Percentiles rank a stretch among this genome's conserved stretches.
These are phyloP conservation scores for Coleophoma eucalyptorum DNA, from an alignment of 2,329 filamentous ascomycete species.

Conservation along the genomic window DNA sequence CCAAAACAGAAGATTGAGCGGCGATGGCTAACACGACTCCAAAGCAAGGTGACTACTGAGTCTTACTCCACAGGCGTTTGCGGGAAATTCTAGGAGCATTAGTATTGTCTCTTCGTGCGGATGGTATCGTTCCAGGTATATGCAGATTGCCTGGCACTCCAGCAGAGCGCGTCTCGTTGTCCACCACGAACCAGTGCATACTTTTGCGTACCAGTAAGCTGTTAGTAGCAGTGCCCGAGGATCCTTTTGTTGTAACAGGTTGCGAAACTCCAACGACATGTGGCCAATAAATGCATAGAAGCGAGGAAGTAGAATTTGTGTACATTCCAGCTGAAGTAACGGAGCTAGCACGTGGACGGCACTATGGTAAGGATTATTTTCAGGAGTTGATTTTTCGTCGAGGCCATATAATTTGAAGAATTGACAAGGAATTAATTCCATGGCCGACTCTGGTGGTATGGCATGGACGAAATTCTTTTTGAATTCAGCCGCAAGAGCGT, in stretches of 20 bases:
- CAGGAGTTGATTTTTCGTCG: background rate
- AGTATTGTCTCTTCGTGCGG: no score
- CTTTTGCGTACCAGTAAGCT: background rate
- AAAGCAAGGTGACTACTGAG: no score
- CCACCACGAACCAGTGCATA: background rate
- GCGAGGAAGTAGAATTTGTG: background rate
- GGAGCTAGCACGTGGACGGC: background rate
- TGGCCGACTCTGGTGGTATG: no score
- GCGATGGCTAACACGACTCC: no score
- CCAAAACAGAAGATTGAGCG: no score
- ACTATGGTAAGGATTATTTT: background rate
- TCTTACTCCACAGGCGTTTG: no score
- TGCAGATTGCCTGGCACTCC: background rate
- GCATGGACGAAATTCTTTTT: no score
- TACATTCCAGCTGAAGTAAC: background rate
- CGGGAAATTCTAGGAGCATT: no score
- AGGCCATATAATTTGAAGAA: background rate
- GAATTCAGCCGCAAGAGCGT: constrained; percentile 3
- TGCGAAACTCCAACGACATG: no score
- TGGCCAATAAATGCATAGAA: background rate
- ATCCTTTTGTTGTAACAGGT: background rate
- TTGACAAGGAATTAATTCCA: background rate
- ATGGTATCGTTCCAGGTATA: background rate
- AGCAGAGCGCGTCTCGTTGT: background rate
- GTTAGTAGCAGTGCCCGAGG: background rate